Conservation (phyloP, 2,329 filamentous ascomycete genomes). For the Pyrenochaeta sp. region DNA sequence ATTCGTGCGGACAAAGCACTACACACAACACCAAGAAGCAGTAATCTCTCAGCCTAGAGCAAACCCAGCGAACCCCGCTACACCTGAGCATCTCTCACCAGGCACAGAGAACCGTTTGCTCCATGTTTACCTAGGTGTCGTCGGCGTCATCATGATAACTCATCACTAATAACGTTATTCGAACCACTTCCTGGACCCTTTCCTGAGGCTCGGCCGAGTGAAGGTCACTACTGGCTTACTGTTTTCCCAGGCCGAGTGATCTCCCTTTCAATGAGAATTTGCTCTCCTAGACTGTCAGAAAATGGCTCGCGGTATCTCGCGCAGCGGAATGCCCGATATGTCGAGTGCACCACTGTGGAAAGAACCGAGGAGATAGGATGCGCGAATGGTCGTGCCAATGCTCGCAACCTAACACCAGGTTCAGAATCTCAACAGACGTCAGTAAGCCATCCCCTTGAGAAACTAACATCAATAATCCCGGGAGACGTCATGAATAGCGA, state of each 20-base stretch:
- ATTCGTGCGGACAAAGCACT: constrained; percentile 29
- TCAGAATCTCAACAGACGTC: neutral
- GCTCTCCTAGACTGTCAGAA: constrained; percentile 8
- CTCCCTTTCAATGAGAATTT: constrained; percentile 5
- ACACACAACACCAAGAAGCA: constrained; percentile 6
- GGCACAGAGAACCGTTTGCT: constrained; percentile 10
- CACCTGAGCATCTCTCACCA: constrained; percentile 3
- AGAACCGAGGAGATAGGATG: constrained; percentile 8
- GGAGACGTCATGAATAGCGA: neutral
- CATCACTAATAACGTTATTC: constrained; percentile 32
- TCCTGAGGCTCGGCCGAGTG: constrained; percentile 35
- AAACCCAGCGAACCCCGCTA: constrained; percentile 3
- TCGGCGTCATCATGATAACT: constrained; percentile 30
- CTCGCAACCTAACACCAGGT: neutral
- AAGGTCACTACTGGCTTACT: constrained; percentile 16
- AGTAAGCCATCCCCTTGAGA: neutral
- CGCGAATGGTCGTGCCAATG: neutral
- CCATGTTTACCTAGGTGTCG: constrained; percentile 2
- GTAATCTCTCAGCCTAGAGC: neutral
- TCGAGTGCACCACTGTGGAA: constrained; percentile 4
- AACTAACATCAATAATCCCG: neutral
- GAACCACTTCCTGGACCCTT: constrained; percentile 11
- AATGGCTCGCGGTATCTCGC: constrained; percentile 29
- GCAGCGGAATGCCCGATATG: constrained; percentile 10
- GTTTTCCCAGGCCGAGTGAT: constrained; percentile 21